Evolutionary conservation across 2,329 filamentous ascomycete genomes (phyloP), one percentile per base, ranked within the genome.

Genomic region (Onygenales sp.): DNA sequence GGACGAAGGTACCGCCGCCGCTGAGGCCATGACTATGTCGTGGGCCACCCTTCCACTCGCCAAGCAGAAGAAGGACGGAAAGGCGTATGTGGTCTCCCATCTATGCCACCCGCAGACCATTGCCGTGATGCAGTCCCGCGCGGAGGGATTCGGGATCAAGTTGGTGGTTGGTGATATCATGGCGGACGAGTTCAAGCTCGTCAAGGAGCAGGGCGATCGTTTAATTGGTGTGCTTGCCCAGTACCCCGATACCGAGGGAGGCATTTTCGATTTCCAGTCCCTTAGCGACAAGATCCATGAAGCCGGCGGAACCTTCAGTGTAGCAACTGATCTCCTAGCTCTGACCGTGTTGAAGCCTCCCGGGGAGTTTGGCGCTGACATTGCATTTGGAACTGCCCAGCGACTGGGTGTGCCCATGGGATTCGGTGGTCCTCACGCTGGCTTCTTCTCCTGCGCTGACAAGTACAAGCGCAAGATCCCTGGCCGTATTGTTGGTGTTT

Each of bases 401-500:
- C 79, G 92, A 54, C 87, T 96, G 57, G 92, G 92, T 68, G 88
- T 97, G 10, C 91, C 92, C 2, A 83, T 96, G 66, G 92, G 92
- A 49, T 94, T 85, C 62, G 92, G 92, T 63, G 92, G 92, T 17
- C 92, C 92, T n/a, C 92, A 96, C 65, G 92, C 92, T 31, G 92
- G 91, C 14, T 97, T 97, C 80, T 96, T 97, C 68, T 88, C 92
- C 17, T 90, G 91, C 52, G 83, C 83, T 52, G 91, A 96, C 49
- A 88, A 92, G 71, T 84, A 92, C 74, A 96, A 96, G 81, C 82
- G 92, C 56, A 95, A 94, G 74, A 92, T 96, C 58, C 92, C 92
- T 4, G 92, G 91, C 43, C 86, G 92, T 60, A 74, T 96, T 33
- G 86, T 97, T 57, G 92, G 92, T 61, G 79, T 96, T 3, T 95